Evolutionary conservation across 2,329 filamentous ascomycete species (phyloP), one percentile per base, ranked within the genome.

Genomic region (Canariomyces notabilis): DNA sequence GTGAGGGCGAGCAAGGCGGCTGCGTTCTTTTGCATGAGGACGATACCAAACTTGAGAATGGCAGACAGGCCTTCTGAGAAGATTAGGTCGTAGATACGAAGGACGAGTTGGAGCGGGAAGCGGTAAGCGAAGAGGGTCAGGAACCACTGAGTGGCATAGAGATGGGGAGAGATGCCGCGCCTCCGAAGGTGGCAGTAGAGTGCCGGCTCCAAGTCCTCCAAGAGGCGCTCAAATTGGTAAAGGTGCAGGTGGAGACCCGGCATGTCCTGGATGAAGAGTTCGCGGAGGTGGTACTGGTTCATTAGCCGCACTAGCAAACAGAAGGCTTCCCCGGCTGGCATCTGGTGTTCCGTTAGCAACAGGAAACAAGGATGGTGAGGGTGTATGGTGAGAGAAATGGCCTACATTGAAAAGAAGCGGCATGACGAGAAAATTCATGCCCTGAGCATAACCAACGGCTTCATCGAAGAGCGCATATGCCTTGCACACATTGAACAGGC

Each of bases 141-240:
- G 68, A 98, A 98, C 93, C 93, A 98, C 66, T 98, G 93, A 0
- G 93, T 98, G 36, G 93, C 93, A 63, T 98, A 98, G 7, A 98
- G 76, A 61, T 95, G 89, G 1, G 93, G 86, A 7, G 86, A 86
- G 44, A 98, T 93, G 54, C 88, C 84, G 46, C 87, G 82, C 48
- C 93, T 83, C 60, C 87, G 87, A 46, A 98, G 79, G 66, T 98
- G 93, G 63, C 91, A 96, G 68, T 95, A 96, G 6, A 98, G 72
- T 2, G 90, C 90, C 2, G 94, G 93, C 63, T 98, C 91, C 35
- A 91, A 75, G 58, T 98, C 93, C 67, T 98, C 93, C 21, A 98
- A 73, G 16, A 98, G 72, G 20, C 93, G 82, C 68, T 97, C 93
- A 59, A 98, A 98, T 57, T 95, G 89, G 66, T 95, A 95, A 6